Evolutionary conservation across 192 early-diverging fungal species (phyloP).

Genomic region (Entomortierella lignicola): DNA sequence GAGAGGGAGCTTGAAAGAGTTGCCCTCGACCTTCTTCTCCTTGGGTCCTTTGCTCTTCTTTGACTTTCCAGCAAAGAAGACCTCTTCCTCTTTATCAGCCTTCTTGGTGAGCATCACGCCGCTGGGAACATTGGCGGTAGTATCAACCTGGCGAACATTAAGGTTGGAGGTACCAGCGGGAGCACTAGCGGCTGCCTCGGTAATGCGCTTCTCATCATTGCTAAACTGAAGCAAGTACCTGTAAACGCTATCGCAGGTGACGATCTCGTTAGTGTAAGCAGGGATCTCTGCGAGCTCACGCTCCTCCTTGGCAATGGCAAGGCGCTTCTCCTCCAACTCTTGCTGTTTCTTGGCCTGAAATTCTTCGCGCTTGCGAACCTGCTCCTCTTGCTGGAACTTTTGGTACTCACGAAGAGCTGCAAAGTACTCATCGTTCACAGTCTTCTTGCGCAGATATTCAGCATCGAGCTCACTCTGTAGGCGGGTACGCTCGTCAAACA

Average conservation of each 20-base stretch:
- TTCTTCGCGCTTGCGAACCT: constrained; percentile 72
- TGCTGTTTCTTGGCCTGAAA: constrained; percentile 75
- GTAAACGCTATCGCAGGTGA: constrained; percentile 84
- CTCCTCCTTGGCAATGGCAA: constrained; percentile 77
- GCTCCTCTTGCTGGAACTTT: constrained; percentile 75
- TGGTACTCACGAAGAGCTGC: constrained; percentile 79
- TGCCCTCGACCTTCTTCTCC: constrained; percentile 54
- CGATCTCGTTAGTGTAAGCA: constrained; percentile 89
- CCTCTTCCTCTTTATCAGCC: constrained; percentile 80
- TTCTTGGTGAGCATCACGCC: constrained; percentile 85
- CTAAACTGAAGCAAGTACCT: constrained; percentile 71
- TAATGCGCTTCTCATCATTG: constrained; percentile 55
- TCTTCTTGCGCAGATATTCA: constrained; percentile 73
- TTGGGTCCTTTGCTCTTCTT: constrained; percentile 71
- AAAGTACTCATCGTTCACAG: constrained; percentile 77
- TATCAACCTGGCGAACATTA: constrained; percentile 68
- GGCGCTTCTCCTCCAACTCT: constrained; percentile 74
- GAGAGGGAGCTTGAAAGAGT: constrained; percentile 76
- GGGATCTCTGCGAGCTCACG: constrained; percentile 89
- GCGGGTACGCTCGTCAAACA: constrained; percentile 77
- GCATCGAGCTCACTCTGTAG: constrained; percentile 78
- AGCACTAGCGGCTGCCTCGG: constrained; percentile 39
- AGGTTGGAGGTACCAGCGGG: constrained; percentile 54
- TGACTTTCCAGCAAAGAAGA: constrained; percentile 77
- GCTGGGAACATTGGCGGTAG: constrained; percentile 71